Percentiles rank a stretch among this genome's conserved stretches.
phyloP scores from a whole-genome alignment of 768 basidiomycete species.

The Rubroboletus pulcherrimus region DNA sequence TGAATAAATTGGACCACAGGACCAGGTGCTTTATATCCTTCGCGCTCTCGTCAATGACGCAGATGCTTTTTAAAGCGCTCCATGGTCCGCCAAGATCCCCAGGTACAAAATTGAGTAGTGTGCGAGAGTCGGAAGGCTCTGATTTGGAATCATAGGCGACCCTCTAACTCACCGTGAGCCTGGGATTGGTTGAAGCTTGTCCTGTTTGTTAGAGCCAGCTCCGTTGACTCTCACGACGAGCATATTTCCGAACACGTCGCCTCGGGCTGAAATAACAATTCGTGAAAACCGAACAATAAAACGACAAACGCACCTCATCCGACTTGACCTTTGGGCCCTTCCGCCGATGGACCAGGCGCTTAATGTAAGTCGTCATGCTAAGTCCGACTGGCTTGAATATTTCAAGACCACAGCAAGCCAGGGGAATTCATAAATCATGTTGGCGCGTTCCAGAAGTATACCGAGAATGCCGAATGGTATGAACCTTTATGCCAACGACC shows the following conservation, averaged over 20 bases:
- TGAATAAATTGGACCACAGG: background rate
- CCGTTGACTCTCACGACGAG: background rate
- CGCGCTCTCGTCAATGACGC: no score
- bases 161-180: no score
- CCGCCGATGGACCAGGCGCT: no score
- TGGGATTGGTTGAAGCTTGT: background rate
- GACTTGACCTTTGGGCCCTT: background rate
- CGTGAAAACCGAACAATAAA: background rate
- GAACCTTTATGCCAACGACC: background rate
- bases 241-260: background rate
- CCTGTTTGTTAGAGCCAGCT: background rate
- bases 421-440: background rate
- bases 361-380: background rate
- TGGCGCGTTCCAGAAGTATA: background rate
- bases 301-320: background rate
- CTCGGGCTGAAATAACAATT: background rate
- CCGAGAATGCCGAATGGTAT: background rate
- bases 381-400: background rate
- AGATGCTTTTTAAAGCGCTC: no score
- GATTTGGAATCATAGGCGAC: no score
- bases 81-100: background rate
- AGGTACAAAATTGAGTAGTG: background rate
- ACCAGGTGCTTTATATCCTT: background rate
- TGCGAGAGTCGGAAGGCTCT: no score
- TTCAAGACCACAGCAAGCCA: background rate